Percentiles rank a stretch among this genome's conserved stretches.
phyloP scores from a whole-genome alignment of 257 asterid species.

The Primulina huaijiensis region DNA sequence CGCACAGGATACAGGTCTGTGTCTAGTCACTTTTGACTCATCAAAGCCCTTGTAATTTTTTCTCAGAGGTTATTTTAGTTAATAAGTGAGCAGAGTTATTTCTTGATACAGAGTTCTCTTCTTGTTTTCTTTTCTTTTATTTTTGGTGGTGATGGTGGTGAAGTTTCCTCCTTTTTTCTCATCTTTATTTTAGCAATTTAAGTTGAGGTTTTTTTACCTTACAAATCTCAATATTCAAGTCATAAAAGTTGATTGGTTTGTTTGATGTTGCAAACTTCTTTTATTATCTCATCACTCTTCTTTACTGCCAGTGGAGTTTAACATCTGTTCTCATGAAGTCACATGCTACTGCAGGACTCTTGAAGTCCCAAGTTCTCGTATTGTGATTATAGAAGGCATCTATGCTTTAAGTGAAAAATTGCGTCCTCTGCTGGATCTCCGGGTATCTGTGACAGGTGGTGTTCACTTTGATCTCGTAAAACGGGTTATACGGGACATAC shows the following conservation, averaged over 20 bases:
- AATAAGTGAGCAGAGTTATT: constrained; percentile 1
- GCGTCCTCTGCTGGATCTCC: constrained; percentile 78
- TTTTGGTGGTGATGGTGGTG: neutral
- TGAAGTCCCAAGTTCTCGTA: constrained; percentile 89
- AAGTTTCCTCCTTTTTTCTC: neutral
- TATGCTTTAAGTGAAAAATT: constrained; percentile 87
- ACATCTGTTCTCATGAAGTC: constrained; percentile 25
- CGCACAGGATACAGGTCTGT: constrained; percentile 87
- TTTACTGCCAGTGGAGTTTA: constrained; percentile 9
- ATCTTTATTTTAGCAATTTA: neutral
- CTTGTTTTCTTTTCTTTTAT: neutral
- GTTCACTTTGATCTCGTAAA: constrained; percentile 98
- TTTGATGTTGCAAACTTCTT: neutral
- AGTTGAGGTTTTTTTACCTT: neutral
- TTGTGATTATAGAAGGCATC: constrained; percentile 89
- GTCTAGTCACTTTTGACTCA: constrained; percentile 17
- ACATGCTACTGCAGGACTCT: constrained; percentile 60
- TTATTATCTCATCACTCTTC: constrained; percentile 3
- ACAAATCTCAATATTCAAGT: constrained; percentile 13
- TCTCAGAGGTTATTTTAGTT: constrained; percentile 12
- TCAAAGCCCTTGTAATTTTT: constrained; percentile 14
- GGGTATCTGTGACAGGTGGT: constrained; percentile 95
- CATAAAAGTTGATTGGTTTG: constrained; percentile 11
- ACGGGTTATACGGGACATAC: constrained; percentile 93
- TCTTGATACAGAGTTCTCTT: neutral